These are phyloP conservation scores for Leccinum disarticulatum DNA, from an alignment of 768 basidiomycete genomes.

Conservation along the genomic window DNA sequence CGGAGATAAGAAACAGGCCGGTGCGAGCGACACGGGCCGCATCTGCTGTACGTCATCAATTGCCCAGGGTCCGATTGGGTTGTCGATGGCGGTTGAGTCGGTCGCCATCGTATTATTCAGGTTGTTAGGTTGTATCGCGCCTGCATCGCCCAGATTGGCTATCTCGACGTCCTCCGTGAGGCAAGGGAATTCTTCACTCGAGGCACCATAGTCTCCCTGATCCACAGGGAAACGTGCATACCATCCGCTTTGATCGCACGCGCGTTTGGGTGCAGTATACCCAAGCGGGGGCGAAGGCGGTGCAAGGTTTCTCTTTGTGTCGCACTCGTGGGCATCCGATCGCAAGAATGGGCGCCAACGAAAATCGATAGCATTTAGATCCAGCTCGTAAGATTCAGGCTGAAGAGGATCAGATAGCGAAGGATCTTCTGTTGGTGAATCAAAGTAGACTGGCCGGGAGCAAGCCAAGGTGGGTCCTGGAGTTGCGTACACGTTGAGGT, in stretches of 20 bases:
- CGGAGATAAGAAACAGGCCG: conserved; percentile 32
- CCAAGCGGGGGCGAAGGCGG: conserved; percentile 3
- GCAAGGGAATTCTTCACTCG: conserved; percentile 12
- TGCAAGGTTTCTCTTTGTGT: background rate
- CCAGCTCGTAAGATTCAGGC: conserved; percentile 37
- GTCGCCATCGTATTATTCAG: background rate
- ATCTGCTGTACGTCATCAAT: conserved; percentile 17
- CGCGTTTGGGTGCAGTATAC: conserved; percentile 5
- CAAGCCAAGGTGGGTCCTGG: conserved; percentile 45
- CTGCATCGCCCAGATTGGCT: conserved; percentile 7
- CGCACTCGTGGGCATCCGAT: conserved; percentile 18
- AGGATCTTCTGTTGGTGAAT: conserved; percentile 53
- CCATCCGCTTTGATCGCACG: conserved; percentile 20
- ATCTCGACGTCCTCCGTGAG: conserved; percentile 9
- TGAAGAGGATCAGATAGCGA: conserved; percentile 39
- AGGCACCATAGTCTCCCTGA: conserved; percentile 8
- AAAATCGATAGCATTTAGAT: conserved; percentile 48
- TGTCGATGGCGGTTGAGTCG: background rate
- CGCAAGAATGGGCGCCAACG: conserved; percentile 53
- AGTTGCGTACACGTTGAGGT: conserved; percentile 38
- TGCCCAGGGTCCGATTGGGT: conserved; percentile 4
- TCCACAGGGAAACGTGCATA: conserved; percentile 12
- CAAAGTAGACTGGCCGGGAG: conserved; percentile 45
- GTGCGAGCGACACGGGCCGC: conserved; percentile 17
- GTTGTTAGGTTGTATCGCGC: conserved; percentile 11